Evolutionary conservation across 2,329 filamentous ascomycete genomes (phyloP).

Genomic region (Microdochium nivale): DNA sequence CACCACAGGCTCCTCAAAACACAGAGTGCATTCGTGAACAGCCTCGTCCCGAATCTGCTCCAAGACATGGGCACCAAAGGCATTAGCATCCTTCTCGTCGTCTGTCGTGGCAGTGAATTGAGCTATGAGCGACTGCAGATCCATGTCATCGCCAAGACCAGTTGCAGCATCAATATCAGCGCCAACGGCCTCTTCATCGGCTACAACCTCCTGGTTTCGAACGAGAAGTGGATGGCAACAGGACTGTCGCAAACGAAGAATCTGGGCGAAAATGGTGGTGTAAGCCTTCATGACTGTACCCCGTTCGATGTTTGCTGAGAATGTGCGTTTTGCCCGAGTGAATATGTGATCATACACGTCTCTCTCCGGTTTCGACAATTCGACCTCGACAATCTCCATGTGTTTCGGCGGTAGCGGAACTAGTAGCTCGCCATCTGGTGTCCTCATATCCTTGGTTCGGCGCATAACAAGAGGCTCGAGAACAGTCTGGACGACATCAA

Average conservation of each 20-base stretch:
- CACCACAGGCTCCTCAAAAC: constrained; percentile 90
- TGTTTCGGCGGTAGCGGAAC: constrained; percentile 75
- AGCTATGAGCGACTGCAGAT: constrained; percentile 76
- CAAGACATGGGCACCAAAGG: constrained; percentile 78
- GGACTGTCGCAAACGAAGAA: constrained; percentile 82
- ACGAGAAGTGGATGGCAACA: constrained; percentile 92
- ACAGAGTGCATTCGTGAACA: constrained; percentile 86
- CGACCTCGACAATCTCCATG: constrained; percentile 79
- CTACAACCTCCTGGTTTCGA: constrained; percentile 72
- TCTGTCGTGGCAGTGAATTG: constrained; percentile 68
- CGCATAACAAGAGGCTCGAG: constrained; percentile 91
- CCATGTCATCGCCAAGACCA: constrained; percentile 91
- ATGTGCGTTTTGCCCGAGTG: constrained; percentile 70
- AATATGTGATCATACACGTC: constrained; percentile 93
- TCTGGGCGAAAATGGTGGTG: constrained; percentile 95
- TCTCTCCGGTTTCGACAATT: constrained; percentile 75
- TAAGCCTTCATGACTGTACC: constrained; percentile 93
- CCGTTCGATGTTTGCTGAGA: constrained; percentile 78
- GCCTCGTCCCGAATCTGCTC: constrained; percentile 87
- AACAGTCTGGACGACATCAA: constrained; percentile 96
- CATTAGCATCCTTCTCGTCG: constrained; percentile 53
- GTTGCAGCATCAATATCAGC: constrained; percentile 69
- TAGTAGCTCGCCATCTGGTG: constrained; percentile 65
- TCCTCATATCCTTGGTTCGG: constrained; percentile 97
- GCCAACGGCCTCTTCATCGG: constrained; percentile 79